phyloP scores from a whole-genome alignment of 2,329 filamentous ascomycete species.

The Sphaerulina vaccinii region DNA sequence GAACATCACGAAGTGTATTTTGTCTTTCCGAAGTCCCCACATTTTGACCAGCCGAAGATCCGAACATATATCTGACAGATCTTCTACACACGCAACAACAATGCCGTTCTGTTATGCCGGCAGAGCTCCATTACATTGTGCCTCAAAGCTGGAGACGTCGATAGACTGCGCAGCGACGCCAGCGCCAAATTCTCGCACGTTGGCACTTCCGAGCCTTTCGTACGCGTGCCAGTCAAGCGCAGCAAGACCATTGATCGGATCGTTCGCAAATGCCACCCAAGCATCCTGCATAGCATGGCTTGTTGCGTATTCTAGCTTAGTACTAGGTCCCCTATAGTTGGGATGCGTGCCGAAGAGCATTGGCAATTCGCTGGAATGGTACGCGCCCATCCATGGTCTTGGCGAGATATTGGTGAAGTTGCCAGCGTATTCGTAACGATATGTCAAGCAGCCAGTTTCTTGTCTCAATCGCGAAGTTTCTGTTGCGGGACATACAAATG shows the following conservation, averaged over 20 bases:
- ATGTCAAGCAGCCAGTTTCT: conserved; percentile 36
- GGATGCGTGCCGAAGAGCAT: conserved; percentile 43
- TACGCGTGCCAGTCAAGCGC: conserved; percentile 25
- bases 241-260: conserved; percentile 35
- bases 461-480: conserved; percentile 33
- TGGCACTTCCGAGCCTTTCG: conserved; percentile 20
- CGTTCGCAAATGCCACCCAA: conserved; percentile 39
- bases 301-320: conserved; percentile 30
- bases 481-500: conserved; percentile 34
- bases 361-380: conserved; percentile 42
- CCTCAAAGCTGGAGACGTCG: conserved; percentile 25
- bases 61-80: no score
- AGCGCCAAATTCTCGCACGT: conserved; percentile 30
- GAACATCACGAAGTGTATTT: no score
- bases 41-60: no score
- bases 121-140: conserved; percentile 25
- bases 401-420: conserved; percentile 45
- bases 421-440: conserved; percentile 44
- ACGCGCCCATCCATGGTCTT: conserved; percentile 45
- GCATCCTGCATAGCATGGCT: conserved; percentile 36
- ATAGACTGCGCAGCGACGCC: conserved; percentile 34
- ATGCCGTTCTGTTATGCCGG: conserved; percentile 11
- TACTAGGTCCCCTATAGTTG: conserved; percentile 29
- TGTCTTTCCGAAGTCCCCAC: no score
- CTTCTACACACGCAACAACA: no score